Conservation (phyloP, 2,329 filamentous ascomycete species). For the Furcasterigmium sp. region DNA sequence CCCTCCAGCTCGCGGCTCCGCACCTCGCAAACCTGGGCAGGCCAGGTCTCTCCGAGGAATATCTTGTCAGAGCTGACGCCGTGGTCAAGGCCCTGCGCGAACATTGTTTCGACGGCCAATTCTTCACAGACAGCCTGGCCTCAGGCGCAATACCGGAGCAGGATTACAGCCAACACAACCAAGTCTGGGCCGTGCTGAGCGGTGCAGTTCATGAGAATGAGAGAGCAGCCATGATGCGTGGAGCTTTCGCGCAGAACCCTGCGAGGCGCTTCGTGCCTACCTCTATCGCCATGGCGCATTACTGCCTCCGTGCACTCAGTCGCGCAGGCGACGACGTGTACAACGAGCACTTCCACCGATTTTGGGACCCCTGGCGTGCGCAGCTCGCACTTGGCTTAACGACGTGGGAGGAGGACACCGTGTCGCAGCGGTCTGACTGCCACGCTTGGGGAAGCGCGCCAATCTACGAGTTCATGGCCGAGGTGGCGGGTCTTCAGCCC, state of each 20-base stretch:
- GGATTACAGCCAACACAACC: constrained; percentile 26
- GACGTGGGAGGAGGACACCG: constrained; percentile 14
- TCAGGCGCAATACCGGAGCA: constrained; percentile 16
- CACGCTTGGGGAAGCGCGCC: constrained; percentile 16
- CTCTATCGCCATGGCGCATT: constrained; percentile 13
- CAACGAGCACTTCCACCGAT: constrained; percentile 7
- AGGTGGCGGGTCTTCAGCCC: constrained; percentile 10
- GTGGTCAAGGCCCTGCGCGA: constrained; percentile 18
- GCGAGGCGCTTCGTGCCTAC: neutral
- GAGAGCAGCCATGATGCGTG: neutral
- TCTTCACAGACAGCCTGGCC: constrained; percentile 27
- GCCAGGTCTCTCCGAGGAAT: constrained; percentile 22
- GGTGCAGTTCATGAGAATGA: constrained; percentile 18
- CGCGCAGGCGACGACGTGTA: constrained; percentile 6
- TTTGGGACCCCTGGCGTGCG: constrained; percentile 12
- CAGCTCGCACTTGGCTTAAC: constrained; percentile 9
- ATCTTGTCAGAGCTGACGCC: constrained; percentile 16
- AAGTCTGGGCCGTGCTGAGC: constrained; percentile 27
- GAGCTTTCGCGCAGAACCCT: constrained; percentile 3
- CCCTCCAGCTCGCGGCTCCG: constrained; percentile 25
- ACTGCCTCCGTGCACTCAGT: constrained; percentile 10
- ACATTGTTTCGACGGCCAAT: constrained; percentile 26
- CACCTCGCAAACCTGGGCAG: constrained; percentile 25
- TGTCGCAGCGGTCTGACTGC: constrained; percentile 14
- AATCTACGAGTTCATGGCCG: constrained; percentile 13